Evolutionary conservation across 768 basidiomycete genomes (phyloP).

Genomic region (Kwoniella pini): DNA sequence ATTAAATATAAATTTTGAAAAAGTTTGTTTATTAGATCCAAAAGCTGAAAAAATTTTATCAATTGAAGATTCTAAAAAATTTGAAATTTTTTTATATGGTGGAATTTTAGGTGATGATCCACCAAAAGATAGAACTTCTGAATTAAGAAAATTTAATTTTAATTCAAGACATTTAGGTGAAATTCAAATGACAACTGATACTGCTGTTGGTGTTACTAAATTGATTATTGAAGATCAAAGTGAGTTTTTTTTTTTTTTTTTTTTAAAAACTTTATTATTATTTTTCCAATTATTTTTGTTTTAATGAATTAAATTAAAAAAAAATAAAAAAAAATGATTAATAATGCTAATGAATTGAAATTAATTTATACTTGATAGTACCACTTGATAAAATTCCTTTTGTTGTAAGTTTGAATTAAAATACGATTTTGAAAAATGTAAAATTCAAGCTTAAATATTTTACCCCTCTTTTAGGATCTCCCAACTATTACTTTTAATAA

Average conservation of each 20-base stretch:
- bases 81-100: constrained; percentile 89
- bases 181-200: constrained; percentile 98
- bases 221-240: constrained; percentile 72
- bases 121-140: constrained; percentile 86
- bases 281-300: no score
- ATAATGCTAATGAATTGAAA: not conserved
- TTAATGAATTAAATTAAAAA: not conserved
- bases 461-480: constrained; percentile 68
- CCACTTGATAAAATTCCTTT: constrained; percentile 66
- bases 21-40: constrained; percentile 92
- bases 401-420: constrained; percentile 45
- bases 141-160: constrained; percentile 83
- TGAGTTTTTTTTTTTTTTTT: constrained; percentile 41
- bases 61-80: constrained; percentile 74
- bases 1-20: no score
- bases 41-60: constrained; percentile 69
- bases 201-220: constrained; percentile 88
- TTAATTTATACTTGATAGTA: constrained; percentile 54
- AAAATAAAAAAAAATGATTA: no score
- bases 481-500: constrained; percentile 86
- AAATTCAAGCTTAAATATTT: no score
- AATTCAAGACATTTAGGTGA: constrained; percentile 79
- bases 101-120: constrained; percentile 81
- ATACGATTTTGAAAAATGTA: no score
- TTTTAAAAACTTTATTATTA: not conserved